Evolutionary conservation across 2,329 filamentous ascomycete genomes (phyloP), one percentile per base, ranked within the genome.

Genomic region (Fusarium sp.): DNA sequence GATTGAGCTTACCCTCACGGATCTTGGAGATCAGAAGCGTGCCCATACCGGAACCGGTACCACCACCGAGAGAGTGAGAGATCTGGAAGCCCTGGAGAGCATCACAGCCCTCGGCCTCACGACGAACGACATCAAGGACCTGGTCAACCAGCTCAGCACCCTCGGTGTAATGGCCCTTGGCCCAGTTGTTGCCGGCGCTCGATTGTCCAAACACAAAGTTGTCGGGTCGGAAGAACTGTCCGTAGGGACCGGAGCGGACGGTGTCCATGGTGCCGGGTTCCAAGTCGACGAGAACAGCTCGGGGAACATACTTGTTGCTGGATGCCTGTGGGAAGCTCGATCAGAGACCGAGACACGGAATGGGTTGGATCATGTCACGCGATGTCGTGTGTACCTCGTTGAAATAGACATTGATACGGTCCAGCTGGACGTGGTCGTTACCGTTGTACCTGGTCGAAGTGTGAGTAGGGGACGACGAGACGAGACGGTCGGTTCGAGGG

Each of bases 401-500:
- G 50, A 54, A 54, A 54, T 54, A 54, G 50, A 54, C 50, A 54
- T 54, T 54, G 50, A 54, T 54, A 32, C 50, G 50, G 50, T 54
- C 50, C 50, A 54, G 50, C 27, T 54, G 50, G 50, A 54, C 50
- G 27, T 54, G 50, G 18, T 54, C 50, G 50, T 54, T 32, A 14
- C 50, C 50, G 50, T 32, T 54, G 50, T 54, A 54, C 27, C 50
- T 54, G 27, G 7, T 54, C 11, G 7, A 54, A 32, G 27, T 11
- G 27, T 54, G 50, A 54, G 50, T 34, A 54, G 11, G 13, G 50
- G 18, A 52, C 48, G 48, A 20, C 48, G 48, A 20, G 30, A 32
- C 30, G 30, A 32, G 11, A 34, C 27, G 27, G 7, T 54, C 11
- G 50, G 27, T 16, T 54, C 27, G 50, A 32, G 27, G 13, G 27